Evolutionary conservation across 805 yeast species (phyloP), one percentile per base, ranked within the genome.

Genomic region (Monosporozyma servazzii): DNA sequence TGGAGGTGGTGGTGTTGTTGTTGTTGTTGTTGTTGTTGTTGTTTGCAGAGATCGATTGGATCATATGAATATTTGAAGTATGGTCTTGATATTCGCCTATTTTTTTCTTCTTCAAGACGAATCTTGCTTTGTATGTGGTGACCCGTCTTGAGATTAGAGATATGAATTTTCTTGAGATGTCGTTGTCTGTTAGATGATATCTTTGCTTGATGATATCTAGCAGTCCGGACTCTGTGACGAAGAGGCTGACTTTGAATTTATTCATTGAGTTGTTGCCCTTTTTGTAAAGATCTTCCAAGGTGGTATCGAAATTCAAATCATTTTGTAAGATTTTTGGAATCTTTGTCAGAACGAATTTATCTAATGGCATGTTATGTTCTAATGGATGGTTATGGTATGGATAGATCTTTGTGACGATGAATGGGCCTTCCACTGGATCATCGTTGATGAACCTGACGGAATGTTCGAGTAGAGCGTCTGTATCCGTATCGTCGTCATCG

Each of bases 381-480:
- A 66, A 50, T 8, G 71, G 65, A 48, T 67, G 71, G 49, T 63
- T 64, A 53, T 67, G 71, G 40, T 65, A 65, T 5, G 69, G 69
- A 29, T 65, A 66, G 29, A 66, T 65, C 50, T 66, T 66, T 3
- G 69, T 67, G 11, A 67, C 69, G 17, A 64, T 59, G 49, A 64
- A 67, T 27, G 69, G 69, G 2, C 70, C 70, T 25, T 46, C 51
- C n/a, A 54, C 51, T 3, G 54, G 46, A 25, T 51, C 61, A 46
- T 42, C 52, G 33, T 20, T 18, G 17, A 20, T 20, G 20, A 46
- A 48, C 17, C 50, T 17, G 20, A 39, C 31, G 15, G 43, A 33
- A n/a, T 29, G 41, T 37, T 46, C 48, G 11, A 46, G 15, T 25
- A 30, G 17, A 7, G 20, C 47, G 9, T 29, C 40, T 8, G 27